Base-by-base conservation (phyloP, 75 land plant genomes). In the Pseudotsuga menziesii region DNA sequence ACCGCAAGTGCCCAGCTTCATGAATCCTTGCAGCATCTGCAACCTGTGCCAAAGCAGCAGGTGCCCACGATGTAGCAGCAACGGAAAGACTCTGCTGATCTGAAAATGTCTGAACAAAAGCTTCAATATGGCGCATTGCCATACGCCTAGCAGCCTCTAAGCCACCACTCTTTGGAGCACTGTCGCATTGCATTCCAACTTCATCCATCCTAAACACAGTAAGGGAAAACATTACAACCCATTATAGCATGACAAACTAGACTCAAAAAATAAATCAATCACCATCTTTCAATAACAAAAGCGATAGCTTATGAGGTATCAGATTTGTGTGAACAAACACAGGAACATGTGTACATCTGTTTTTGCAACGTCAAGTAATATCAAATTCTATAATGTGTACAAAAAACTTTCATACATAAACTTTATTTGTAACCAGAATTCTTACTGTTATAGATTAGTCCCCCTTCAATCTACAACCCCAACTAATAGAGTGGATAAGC, bases 1-100 rank as follows among this genome's bases (percentile, higher is more conserved):
- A 97, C 80, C 99, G 87, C 57, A 97, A 82, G 85, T 97, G 97
- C n/a, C 99, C 99, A 75, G 99, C 99, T 87, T 96, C 99, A 73
- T 90, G 92, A 41, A 96, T 96, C 23, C 93, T 84, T 75, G 91
- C 97, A 41, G 88, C 74, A 72, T 96, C 99, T 55, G 91, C 91
- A 19, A 94, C 95, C 69, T 87, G 90, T 41, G 77, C 70, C 81
- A 96, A 80, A 27, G 93, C 84, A 62, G 97, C 85, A 61, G 97
- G 89, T 27, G 91, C 87, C 77, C 84, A 89, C 15, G 99, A 91
- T 56, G 91, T 84, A 75, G 93, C 82, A 75, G 92, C 91, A 59
- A 79, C 77, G 17, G 89, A 57, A 76, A 94, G 91, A 20, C 86
- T 73, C 58, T 83, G 94, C 73, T 88, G 94, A 78, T 92, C 87